A percentile compares a stretch with the other conserved stretches of the same genome.
Conservation (phyloP, 352 stramenopile genomes). For the Pythium guiyangense region DNA sequence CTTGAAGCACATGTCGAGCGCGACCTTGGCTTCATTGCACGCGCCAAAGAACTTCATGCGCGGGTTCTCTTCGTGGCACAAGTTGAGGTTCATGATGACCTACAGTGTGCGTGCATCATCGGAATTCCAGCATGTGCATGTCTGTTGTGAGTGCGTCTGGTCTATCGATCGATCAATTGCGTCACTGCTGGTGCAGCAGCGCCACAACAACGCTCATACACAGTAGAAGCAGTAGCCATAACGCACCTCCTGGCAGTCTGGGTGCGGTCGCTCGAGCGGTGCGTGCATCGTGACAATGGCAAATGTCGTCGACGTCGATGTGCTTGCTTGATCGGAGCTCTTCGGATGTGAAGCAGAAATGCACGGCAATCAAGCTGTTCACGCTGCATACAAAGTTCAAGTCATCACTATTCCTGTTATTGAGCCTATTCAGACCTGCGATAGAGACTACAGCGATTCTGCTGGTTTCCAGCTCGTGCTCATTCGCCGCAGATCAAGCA, state of each 20-base stretch:
- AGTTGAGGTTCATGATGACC: conserved; percentile 63
- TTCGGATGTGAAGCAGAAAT: not conserved
- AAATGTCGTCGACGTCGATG: not conserved
- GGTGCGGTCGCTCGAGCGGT: conserved; percentile 74
- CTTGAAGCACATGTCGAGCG: conserved; percentile 76
- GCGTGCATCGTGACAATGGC: conserved; percentile 50
- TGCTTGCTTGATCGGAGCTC: not conserved
- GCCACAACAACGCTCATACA: not conserved
- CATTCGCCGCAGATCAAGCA: not conserved
- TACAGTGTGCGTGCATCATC: conserved; percentile 12
- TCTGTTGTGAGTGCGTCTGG: not conserved
- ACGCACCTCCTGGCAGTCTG: conserved; percentile 73
- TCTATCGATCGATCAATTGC: not conserved
- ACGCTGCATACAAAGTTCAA: too few species aligned
- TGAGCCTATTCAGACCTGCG: too few species aligned
- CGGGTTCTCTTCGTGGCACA: conserved; percentile 75
- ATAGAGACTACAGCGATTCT: too few species aligned
- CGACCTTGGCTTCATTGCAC: conserved; percentile 69
- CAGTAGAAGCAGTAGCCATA: not conserved
- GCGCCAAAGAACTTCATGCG: conserved; percentile 72
- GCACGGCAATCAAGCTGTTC: not conserved
- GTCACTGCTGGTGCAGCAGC: not conserved
- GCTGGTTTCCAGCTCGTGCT: not conserved
- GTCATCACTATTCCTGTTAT: too few species aligned
- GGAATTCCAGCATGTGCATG: not conserved